Evolutionary conservation across 768 basidiomycete species (phyloP), one percentile per base, ranked within the genome.

Genomic region (Mycena leptocephala): DNA sequence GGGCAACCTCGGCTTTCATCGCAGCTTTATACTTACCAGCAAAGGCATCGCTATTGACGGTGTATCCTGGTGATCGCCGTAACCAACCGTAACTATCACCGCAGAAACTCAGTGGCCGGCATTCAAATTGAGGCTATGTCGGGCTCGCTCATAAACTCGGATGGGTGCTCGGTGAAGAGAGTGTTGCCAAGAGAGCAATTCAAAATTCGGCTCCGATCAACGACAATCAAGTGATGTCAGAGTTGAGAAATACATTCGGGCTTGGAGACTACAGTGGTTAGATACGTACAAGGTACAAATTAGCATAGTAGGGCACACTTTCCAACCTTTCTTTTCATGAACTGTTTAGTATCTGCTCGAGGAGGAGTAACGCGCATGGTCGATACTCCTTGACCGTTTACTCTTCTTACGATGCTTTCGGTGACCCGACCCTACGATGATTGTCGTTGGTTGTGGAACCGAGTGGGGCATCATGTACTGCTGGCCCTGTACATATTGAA

Each of bases 21-120:
- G 53, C n/a, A 63, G 70, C 79, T 82, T 81, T 87, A 86, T 87
- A 86, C 87, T 83, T 32, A 35, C 51, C 32, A 37, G 46, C 59
- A 55, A 18, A 33, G 70, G 43, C 70, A 63, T n/a, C 26, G 59
- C 61, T 46, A 37, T 22, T 10, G 33, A 53, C 70, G 51, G 61
- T 61, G 56, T 59, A 46, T 70, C 41, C 22, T 46, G 56, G 68
- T 48, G 35, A 70, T 61, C 3, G 39, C 39, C 11, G n/a, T n/a
- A 13, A 41, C 39, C 39, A 41, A 37, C 20, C 28, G 55, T 69
- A 56, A 69, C 67, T 58, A 69, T 68, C 66, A n/a, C n/a, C n/a
- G n/a, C n/a, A n/a, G n/a, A n/a, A 39, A 7, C 37, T 14, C 7
- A 39, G 14, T 39, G 37, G 37, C 14, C 37, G 37, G 37, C 37